Percentiles rank a stretch among this genome's conserved stretches.
Evolutionary conservation across 352 stramenopile species (phyloP).

Genomic region (Phytopythium mirpurense): DNA sequence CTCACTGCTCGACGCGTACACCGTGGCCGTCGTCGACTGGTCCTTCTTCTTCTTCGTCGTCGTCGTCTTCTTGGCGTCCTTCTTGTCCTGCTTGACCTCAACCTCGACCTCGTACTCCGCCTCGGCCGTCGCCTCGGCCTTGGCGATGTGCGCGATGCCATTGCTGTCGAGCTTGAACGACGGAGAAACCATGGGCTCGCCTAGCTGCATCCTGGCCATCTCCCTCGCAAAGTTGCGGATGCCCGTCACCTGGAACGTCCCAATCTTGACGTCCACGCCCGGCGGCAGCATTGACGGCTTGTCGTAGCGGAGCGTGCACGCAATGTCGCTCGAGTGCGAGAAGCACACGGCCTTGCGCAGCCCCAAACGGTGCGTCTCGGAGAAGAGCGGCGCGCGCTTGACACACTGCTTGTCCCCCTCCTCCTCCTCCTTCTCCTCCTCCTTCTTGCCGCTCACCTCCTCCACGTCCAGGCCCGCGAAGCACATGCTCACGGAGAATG

Average conservation of each 20-base stretch:
- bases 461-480: slow-evolving; percentile 73
- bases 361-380: slow-evolving; percentile 73
- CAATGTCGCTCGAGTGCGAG: slow-evolving; percentile 88
- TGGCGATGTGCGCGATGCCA: slow-evolving; percentile 88
- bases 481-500: slow-evolving; percentile 86
- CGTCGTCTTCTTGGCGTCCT: slow-evolving; percentile 41
- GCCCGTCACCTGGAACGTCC: slow-evolving; percentile 91
- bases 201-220: slow-evolving; percentile 86
- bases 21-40: too few species aligned
- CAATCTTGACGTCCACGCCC: slow-evolving; percentile 71
- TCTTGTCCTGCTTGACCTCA: slow-evolving; percentile 56
- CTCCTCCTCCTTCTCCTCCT: too few species aligned
- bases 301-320: slow-evolving; percentile 91
- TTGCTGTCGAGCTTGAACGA: slow-evolving; percentile 93
- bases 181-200: slow-evolving; percentile 91
- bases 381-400: slow-evolving; percentile 92
- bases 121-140: slow-evolving; percentile 91
- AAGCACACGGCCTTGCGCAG: slow-evolving; percentile 96
- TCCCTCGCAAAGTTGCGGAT: slow-evolving; percentile 87
- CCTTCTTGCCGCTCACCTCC: slow-evolving; percentile 23
- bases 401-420: slow-evolving; percentile 79
- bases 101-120: slow-evolving; percentile 74
- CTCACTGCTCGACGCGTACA: slow-evolving; percentile 23
- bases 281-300: slow-evolving; percentile 75
- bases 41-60: too few species aligned